Conservation (phyloP, 108 stramenopile species). For the Chaetoceros tenuissimus region DNA sequence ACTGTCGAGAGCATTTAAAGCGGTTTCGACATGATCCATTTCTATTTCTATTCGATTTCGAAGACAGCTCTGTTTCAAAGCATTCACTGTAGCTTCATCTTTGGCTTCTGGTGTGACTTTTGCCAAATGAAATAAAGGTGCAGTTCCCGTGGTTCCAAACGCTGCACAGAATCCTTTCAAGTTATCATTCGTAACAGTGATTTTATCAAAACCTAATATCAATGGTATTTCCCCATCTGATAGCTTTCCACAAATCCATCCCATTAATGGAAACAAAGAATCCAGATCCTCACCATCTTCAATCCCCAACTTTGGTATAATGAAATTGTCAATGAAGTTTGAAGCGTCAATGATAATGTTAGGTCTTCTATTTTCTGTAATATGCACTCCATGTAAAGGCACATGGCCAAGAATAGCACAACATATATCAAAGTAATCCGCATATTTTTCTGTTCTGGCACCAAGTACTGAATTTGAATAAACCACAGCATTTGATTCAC, state of each 20-base stretch:
- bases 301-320: constrained; percentile 1
- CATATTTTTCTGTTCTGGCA: constrained; percentile 77
- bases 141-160: constrained; percentile 71
- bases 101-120: constrained; percentile 68
- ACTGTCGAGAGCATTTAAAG: constrained; percentile 23
- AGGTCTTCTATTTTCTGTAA: constrained; percentile 41
- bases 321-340: constrained; percentile 15
- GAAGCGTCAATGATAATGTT: constrained; percentile 45
- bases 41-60: not conserved
- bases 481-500: constrained; percentile 81
- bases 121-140: constrained; percentile 75
- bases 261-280: constrained; percentile 57
- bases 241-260: constrained; percentile 60
- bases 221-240: constrained; percentile 68
- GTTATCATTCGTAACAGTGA: constrained; percentile 47
- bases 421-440: constrained; percentile 84
- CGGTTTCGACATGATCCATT: constrained; percentile 2
- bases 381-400: constrained; percentile 47
- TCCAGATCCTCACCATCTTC: constrained; percentile 17
- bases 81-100: constrained; percentile 8
- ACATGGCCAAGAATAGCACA: constrained; percentile 63
- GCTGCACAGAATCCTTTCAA: constrained; percentile 79
- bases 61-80: constrained; percentile 6
- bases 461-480: constrained; percentile 72
- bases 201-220: constrained; percentile 52